Percentiles rank a stretch among this genome's conserved stretches.
phyloP scores from a whole-genome alignment of 495 filamentous ascomycete genomes.

The Cercophora scortea region DNA sequence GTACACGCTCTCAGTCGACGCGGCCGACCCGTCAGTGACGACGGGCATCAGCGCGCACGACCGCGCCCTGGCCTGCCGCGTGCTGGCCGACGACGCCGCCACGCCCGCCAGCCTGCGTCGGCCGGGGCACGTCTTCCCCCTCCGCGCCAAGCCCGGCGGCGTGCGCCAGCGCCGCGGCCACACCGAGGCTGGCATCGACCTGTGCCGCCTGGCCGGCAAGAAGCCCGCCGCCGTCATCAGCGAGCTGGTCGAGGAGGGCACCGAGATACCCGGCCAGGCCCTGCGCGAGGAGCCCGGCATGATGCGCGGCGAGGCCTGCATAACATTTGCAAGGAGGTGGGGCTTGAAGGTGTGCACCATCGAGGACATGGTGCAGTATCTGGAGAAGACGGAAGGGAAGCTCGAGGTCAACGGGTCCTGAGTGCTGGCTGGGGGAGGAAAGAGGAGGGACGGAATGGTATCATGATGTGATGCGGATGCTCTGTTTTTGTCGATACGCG shows the following conservation, averaged over 20 bases:
- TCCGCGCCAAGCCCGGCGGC: constrained; percentile 73
- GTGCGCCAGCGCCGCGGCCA: constrained; percentile 74
- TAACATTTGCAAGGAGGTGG: constrained; percentile 82
- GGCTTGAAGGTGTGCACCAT: constrained; percentile 93
- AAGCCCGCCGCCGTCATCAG: constrained; percentile 72
- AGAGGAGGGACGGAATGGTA: too few relatives aligned
- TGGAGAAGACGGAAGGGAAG: constrained; percentile 61
- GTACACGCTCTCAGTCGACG: constrained; percentile 84
- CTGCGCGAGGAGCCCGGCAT: constrained; percentile 61
- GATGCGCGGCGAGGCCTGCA: constrained; percentile 87
- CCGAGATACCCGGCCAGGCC: constrained; percentile 49
- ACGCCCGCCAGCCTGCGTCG: constrained; percentile 58
- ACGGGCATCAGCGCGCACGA: constrained; percentile 91
- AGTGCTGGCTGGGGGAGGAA: too few relatives aligned
- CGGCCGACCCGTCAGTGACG: constrained; percentile 59
- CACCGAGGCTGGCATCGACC: constrained; percentile 86
- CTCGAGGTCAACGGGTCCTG: constrained; percentile 30
- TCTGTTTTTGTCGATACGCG: too few relatives aligned
- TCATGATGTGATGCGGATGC: too few relatives aligned
- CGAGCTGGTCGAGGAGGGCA: constrained; percentile 76
- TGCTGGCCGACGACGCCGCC: constrained; percentile 60
- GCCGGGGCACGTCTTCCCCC: constrained; percentile 86
- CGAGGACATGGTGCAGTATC: constrained; percentile 73
- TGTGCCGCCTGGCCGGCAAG: constrained; percentile 75
- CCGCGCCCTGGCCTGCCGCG: constrained; percentile 71